phyloP scores from a whole-genome alignment of 1,284 basidiomycete genomes.

The Irpex sp. region DNA sequence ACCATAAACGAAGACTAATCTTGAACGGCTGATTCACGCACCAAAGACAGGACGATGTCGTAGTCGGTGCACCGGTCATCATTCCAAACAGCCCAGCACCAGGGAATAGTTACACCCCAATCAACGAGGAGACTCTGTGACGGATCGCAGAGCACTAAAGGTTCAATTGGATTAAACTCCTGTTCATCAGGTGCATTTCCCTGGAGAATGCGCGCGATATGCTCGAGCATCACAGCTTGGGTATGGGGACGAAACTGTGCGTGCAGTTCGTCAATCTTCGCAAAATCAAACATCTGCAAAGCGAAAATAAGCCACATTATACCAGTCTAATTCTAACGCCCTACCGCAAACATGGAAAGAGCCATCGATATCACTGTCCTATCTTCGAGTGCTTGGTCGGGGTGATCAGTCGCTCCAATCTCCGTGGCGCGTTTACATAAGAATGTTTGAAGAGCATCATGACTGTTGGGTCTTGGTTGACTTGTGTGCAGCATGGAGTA shows the following conservation, averaged over 20 bases:
- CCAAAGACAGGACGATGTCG: conserved; percentile 47
- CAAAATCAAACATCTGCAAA: conserved; percentile 8
- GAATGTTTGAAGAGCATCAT: neutral
- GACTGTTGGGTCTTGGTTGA: neutral
- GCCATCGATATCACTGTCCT: conserved; percentile 47
- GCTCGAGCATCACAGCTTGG: conserved; percentile 37
- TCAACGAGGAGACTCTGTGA: conserved; percentile 45
- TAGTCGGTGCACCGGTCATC: conserved; percentile 47
- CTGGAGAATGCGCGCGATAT: conserved; percentile 41
- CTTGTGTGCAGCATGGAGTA: neutral
- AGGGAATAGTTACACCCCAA: conserved; percentile 52
- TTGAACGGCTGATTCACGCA: conserved; percentile 26
- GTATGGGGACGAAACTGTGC: conserved; percentile 44
- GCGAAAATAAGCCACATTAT: neutral
- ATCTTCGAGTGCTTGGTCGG: conserved; percentile 24
- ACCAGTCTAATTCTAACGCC: conserved; percentile 10
- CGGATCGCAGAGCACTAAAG: conserved; percentile 34
- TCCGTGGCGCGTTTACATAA: neutral
- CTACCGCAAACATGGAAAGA: conserved; percentile 52
- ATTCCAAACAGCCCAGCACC: conserved; percentile 63
- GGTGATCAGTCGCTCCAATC: neutral
- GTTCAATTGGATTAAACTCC: conserved; percentile 16
- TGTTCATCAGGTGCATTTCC: conserved; percentile 12
- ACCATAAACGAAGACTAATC: conserved; percentile 2
- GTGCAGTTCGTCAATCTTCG: neutral